Evolutionary conservation across 75 land plant genomes (phyloP).

Genomic region (Pinus albicaulis): DNA sequence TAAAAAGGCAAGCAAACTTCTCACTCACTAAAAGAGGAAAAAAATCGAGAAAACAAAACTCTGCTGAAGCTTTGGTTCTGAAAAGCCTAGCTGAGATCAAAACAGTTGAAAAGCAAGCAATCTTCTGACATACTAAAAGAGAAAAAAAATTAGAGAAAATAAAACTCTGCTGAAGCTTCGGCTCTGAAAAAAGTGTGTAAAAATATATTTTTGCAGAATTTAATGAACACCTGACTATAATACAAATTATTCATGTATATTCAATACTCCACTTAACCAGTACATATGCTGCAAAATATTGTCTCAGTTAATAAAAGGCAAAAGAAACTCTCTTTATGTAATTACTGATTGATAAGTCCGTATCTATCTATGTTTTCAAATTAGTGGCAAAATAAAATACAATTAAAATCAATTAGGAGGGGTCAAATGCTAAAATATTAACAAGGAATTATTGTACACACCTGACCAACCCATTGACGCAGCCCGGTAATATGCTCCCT

Average conservation of each 20-base stretch:
- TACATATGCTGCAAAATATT: too few species aligned
- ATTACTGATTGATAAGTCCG: background rate
- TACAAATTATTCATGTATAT: too few species aligned
- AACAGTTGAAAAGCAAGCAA: background rate
- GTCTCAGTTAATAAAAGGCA: too few species aligned
- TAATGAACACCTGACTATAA: background rate
- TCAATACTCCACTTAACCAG: too few species aligned
- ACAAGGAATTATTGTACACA: slow-evolving; percentile 12
- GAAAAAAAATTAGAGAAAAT: background rate
- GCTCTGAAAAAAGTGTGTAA: background rate
- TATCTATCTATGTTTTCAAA: background rate
- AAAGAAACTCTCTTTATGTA: background rate
- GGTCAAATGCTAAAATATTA: background rate
- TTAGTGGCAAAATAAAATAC: background rate
- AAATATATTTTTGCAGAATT: background rate
- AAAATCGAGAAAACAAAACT: background rate
- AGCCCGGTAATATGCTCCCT: slow-evolving; percentile 85
- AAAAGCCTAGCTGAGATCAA: background rate
- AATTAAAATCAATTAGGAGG: background rate
- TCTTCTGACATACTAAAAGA: too few species aligned
- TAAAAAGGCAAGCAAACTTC: background rate
- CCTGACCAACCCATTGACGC: slow-evolving; percentile 99
- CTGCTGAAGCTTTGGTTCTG: background rate
- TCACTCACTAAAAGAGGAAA: background rate
- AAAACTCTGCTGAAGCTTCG: background rate